Evolutionary conservation across 768 basidiomycete species (phyloP).

Genomic region (Tephrocybe sp.): DNA sequence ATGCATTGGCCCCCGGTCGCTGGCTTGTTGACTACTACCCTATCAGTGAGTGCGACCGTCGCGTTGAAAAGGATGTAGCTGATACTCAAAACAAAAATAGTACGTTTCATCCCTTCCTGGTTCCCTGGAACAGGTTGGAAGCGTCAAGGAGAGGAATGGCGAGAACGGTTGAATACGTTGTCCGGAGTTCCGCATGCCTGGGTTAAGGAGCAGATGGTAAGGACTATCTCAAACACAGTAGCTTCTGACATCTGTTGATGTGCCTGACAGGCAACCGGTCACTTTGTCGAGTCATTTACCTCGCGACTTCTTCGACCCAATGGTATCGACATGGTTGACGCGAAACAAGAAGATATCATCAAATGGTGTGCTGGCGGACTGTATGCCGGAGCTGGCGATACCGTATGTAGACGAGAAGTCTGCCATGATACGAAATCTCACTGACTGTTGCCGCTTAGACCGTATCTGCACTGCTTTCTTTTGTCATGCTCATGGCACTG

Average conservation of each 20-base stretch:
- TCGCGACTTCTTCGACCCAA: constrained; percentile 34
- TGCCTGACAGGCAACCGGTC: constrained; percentile 28
- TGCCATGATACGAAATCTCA: neutral
- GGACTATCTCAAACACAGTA: neutral
- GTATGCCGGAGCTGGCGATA: constrained; percentile 48
- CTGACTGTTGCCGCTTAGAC: constrained; percentile 34
- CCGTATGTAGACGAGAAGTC: constrained; percentile 31
- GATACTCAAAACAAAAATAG: constrained; percentile 17
- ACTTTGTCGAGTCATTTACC: constrained; percentile 42
- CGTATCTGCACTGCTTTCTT: constrained; percentile 44
- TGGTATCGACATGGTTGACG: constrained; percentile 17
- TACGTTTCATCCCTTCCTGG: constrained; percentile 50
- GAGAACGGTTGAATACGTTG: constrained; percentile 30
- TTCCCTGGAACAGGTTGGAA: constrained; percentile 51
- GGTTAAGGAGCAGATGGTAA: constrained; percentile 46
- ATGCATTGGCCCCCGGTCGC: constrained; percentile 37
- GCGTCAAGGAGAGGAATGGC: constrained; percentile 43
- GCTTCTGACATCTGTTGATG: neutral
- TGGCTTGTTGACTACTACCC: constrained; percentile 47
- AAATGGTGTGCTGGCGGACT: constrained; percentile 51
- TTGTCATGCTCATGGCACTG: constrained; percentile 49
- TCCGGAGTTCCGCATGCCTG: constrained; percentile 41
- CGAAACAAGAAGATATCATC: constrained; percentile 43
- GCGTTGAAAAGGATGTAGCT: neutral
- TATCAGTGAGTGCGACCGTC: constrained; percentile 25